Percentiles rank a stretch among this genome's conserved stretches.
Evolutionary conservation across 805 yeast genomes (phyloP).

Genomic region (Blastobotrys muscicola): DNA sequence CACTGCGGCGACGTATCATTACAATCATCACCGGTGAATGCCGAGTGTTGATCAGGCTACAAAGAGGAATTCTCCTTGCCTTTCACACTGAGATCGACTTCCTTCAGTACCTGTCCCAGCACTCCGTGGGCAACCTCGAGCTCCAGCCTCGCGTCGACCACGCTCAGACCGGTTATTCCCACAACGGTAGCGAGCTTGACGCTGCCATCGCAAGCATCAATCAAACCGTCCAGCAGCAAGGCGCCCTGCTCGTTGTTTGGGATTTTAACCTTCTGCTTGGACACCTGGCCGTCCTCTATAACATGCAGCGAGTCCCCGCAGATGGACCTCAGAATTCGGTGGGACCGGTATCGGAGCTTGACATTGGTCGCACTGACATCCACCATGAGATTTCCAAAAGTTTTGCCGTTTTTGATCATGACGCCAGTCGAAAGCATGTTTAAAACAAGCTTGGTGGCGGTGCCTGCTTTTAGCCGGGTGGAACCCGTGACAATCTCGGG

Average conservation of each 20-base stretch:
- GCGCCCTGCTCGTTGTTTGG: slow-evolving; percentile 1
- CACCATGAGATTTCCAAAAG: slow-evolving; percentile 21
- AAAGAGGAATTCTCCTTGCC: not conserved
- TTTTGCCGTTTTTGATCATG: slow-evolving; percentile 21
- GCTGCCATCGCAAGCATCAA: slow-evolving; percentile 10
- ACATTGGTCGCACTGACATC: slow-evolving; percentile 18
- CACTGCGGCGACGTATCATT: too few relatives aligned
- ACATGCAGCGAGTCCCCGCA: slow-evolving; percentile 9
- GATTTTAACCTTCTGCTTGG: not conserved
- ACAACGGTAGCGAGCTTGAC: slow-evolving; percentile 18
- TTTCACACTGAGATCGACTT: not conserved
- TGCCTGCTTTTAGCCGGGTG: slow-evolving; percentile 22
- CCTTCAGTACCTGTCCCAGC: slow-evolving; percentile 4
- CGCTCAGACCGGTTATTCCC: slow-evolving; percentile 14
- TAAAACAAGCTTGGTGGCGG: slow-evolving; percentile 22
- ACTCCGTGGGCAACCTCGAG: slow-evolving; percentile 9
- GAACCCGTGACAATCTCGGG: slow-evolving; percentile 22
- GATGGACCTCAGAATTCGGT: slow-evolving; percentile 13
- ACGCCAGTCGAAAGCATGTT: slow-evolving; percentile 19
- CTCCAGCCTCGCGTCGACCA: slow-evolving; percentile 6
- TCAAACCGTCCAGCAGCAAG: slow-evolving; percentile 8
- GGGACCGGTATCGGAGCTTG: slow-evolving; percentile 16
- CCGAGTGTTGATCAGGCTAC: not conserved
- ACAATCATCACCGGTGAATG: too few relatives aligned
- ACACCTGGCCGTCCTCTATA: not conserved